These are phyloP conservation scores for Eucalyptus grandis DNA, from an alignment of 345 rosid species.

Conservation along the genomic window DNA sequence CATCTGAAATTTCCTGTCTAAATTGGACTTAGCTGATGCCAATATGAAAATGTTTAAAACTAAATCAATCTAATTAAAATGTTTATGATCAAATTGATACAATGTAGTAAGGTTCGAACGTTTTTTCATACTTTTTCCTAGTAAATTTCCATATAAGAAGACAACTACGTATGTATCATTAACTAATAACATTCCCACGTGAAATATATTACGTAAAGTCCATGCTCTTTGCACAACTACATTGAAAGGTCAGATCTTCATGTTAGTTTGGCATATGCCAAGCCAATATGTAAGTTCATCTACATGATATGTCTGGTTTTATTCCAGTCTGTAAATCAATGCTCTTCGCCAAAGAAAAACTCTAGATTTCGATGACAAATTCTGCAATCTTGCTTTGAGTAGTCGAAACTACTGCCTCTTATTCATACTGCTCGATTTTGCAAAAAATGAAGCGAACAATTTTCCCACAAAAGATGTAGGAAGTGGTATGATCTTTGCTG, in stretches of 20 bases:
- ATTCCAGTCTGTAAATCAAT: not conserved
- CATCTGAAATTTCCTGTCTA: fast-evolving
- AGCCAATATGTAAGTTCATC: not conserved
- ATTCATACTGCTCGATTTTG: not conserved
- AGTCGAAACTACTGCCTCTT: not conserved
- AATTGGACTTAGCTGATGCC: fast-evolving
- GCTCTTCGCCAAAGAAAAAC: not conserved
- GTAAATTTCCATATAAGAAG: not conserved
- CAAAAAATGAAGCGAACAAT: not conserved
- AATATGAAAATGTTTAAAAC: no score
- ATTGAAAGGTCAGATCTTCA: not conserved
- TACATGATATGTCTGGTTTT: not conserved
- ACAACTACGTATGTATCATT: not conserved
- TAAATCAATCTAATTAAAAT: no score
- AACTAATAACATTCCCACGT: not conserved
- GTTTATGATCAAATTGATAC: no score
- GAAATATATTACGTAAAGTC: not conserved
- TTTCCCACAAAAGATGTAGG: not conserved
- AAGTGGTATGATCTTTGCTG: not conserved
- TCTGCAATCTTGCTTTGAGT: not conserved
- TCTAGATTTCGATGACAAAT: not conserved
- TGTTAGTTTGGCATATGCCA: not conserved
- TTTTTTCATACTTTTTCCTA: no score
- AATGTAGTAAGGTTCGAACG: fast-evolving
- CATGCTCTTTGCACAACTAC: not conserved